These are phyloP conservation scores for Terfezia boudieri DNA, from an alignment of 495 filamentous ascomycete species.

Conservation along the genomic window DNA sequence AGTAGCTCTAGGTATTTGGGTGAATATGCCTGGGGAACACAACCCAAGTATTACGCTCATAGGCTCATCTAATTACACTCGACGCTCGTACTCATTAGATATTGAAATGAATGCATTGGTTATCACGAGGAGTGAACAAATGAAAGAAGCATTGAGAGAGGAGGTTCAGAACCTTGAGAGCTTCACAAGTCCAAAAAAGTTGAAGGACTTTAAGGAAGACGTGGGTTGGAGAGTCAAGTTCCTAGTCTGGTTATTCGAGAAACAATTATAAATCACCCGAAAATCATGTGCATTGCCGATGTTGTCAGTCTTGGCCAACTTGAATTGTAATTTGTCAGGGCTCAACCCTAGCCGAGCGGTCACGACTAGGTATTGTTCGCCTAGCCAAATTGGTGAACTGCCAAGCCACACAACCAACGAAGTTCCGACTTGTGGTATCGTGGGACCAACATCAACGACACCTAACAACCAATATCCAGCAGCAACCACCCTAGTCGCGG, in stretches of 20 bases:
- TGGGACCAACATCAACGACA: too few relatives aligned
- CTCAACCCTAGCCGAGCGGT: too few relatives aligned
- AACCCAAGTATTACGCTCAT: constrained; percentile 59
- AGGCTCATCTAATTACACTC: constrained; percentile 89
- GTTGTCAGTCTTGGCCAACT: too few relatives aligned
- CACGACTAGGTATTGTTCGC: too few relatives aligned
- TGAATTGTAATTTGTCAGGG: too few relatives aligned
- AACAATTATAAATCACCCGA: not conserved
- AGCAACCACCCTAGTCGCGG: too few relatives aligned
- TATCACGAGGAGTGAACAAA: constrained; percentile 49
- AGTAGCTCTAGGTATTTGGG: constrained; percentile 40
- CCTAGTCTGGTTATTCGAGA: constrained; percentile 53
- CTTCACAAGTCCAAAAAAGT: constrained; percentile 37
- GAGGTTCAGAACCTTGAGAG: constrained; percentile 63
- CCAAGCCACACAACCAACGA: too few relatives aligned
- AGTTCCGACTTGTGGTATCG: too few relatives aligned
- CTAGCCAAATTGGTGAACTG: too few relatives aligned
- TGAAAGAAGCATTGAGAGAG: constrained; percentile 49
- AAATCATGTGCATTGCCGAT: too few relatives aligned
- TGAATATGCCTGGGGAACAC: constrained; percentile 39
- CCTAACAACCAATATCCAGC: too few relatives aligned
- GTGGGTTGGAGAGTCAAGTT: constrained; percentile 69
- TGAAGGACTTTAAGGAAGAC: constrained; percentile 52
- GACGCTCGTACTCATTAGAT: constrained; percentile 75
- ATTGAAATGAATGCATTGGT: constrained; percentile 70